phyloP scores from a whole-genome alignment of 192 early-diverging fungal genomes.

The Gigaspora rosea region DNA sequence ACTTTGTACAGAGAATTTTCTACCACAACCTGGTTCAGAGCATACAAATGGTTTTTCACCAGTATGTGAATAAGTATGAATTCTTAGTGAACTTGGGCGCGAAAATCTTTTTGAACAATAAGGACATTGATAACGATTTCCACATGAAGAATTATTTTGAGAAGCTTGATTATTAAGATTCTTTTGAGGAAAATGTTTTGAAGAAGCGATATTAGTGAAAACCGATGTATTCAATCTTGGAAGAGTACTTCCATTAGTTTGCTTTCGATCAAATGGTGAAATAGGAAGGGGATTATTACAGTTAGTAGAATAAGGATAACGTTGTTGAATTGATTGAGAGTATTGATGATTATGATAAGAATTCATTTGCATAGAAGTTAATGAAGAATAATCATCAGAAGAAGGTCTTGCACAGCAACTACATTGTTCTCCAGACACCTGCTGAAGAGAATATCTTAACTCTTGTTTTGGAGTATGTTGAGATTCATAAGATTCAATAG shows the following conservation, averaged over 20 bases:
- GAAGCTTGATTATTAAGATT: constrained; percentile 23
- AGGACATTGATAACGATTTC: constrained; percentile 59
- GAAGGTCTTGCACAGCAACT: neutral
- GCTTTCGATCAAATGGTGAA: neutral
- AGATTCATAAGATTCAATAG: neutral
- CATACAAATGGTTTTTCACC: constrained; percentile 77
- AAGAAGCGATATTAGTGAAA: neutral
- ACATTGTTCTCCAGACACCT: neutral
- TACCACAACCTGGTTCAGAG: constrained; percentile 59
- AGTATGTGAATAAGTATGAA: constrained; percentile 77
- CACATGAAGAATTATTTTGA: constrained; percentile 12
- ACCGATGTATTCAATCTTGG: neutral
- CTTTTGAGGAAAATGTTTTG: constrained; percentile 35
- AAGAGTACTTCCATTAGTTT: neutral
- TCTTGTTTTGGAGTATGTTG: neutral
- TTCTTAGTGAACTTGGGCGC: constrained; percentile 66
- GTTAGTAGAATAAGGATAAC: neutral
- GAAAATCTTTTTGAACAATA: constrained; percentile 68
- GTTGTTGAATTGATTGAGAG: neutral
- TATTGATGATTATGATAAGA: neutral
- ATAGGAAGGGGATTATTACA: neutral
- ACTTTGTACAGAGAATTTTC: constrained; percentile 71
- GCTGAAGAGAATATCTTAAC: neutral
- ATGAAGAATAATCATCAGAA: neutral
- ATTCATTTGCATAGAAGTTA: neutral